Conservation (phyloP, 164 flowering plant genomes). For the Kalanchoe fedtschenkoi region DNA sequence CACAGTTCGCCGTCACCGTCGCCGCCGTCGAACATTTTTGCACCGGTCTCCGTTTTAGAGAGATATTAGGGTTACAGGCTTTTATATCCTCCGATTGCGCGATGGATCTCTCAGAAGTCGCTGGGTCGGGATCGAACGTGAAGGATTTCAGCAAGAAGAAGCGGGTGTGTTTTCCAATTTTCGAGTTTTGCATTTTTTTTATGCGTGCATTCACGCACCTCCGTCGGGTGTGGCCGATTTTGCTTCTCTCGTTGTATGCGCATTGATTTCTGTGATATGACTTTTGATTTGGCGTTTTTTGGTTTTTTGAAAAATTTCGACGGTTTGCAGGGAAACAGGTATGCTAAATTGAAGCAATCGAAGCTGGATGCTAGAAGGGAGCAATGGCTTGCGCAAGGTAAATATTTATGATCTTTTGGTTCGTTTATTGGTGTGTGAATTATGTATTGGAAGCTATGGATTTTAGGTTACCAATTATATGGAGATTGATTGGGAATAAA, state of each 20-base stretch:
- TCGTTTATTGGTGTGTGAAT: background rate
- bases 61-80: background rate
- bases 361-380: slow-evolving; percentile 82
- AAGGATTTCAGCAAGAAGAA: slow-evolving; percentile 62
- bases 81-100: background rate
- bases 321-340: slow-evolving; percentile 47
- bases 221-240: no score
- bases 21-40: no score
- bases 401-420: background rate
- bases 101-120: slow-evolving; percentile 9
- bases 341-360: slow-evolving; percentile 79
- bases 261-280: background rate
- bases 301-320: slow-evolving; percentile 9
- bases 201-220: no score
- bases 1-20: background rate
- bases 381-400: slow-evolving; percentile 77
- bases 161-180: slow-evolving; percentile 30
- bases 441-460: background rate
- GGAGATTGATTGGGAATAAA: background rate
- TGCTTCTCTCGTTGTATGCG: background rate
- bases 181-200: no score
- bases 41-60: background rate
- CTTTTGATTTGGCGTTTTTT: background rate
- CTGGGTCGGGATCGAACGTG: slow-evolving; percentile 24
- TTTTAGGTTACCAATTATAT: background rate